Evolutionary conservation across 805 yeast species (phyloP).

Genomic region (Saturnispora bothae): DNA sequence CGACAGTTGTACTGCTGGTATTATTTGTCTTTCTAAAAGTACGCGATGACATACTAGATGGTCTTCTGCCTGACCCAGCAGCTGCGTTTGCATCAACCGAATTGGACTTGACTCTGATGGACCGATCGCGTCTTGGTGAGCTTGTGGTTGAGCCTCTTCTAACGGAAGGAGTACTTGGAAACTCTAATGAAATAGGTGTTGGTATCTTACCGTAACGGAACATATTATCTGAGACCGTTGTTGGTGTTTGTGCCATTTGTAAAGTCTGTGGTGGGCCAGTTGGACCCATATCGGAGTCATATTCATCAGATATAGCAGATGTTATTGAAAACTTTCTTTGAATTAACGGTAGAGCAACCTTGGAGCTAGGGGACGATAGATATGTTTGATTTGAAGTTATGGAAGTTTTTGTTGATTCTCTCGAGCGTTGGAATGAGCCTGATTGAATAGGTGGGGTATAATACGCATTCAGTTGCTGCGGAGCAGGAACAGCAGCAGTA

Average conservation of each 20-base stretch:
- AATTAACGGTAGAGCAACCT: slow-evolving; percentile 13
- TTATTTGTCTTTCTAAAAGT: slow-evolving; percentile 25
- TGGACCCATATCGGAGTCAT: neutral
- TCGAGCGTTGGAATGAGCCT: neutral
- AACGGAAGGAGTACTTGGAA: neutral
- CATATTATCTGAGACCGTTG: slow-evolving; percentile 6
- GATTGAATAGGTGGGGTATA: slow-evolving; percentile 15
- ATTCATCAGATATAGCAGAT: slow-evolving; percentile 12
- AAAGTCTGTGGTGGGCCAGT: too few relatives aligned
- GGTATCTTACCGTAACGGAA: neutral
- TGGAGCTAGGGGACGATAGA: slow-evolving; percentile 9
- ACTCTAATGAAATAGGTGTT: neutral
- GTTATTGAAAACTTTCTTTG: slow-evolving; percentile 17
- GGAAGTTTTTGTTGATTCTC: slow-evolving; percentile 2
- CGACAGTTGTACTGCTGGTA: too few relatives aligned
- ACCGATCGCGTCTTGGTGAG: neutral
- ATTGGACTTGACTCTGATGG: too few relatives aligned
- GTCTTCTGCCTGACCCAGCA: slow-evolving; percentile 10
- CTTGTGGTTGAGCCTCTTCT: neutral
- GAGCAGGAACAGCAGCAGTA: slow-evolving; percentile 9
- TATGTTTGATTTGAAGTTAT: neutral
- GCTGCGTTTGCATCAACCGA: too few relatives aligned
- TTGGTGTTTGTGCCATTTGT: slow-evolving; percentile 8
- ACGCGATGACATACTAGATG: slow-evolving; percentile 25
- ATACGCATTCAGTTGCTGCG: slow-evolving; percentile 10